Evolutionary conservation across 1,284 basidiomycete genomes (phyloP), one percentile per base, ranked within the genome.

Genomic region (Cerioporus squamosus): DNA sequence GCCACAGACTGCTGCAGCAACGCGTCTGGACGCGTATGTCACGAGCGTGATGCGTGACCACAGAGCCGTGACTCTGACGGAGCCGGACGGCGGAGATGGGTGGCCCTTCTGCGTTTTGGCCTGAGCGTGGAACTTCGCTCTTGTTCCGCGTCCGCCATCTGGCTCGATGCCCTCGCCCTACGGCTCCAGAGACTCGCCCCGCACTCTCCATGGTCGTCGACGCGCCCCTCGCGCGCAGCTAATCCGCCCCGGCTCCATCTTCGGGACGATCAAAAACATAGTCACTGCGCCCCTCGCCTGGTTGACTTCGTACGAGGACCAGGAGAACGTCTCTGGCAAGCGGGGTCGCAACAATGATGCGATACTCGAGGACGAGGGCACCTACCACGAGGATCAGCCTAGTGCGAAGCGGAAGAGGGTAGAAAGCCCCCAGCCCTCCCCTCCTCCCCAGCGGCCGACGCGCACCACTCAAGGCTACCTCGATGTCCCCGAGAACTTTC

Each of bases 201-300:
- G 60, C 31, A 55, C 54, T 26, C 60, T 48, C 29, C 61, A 64
- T 62, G 61, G 52, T 40, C 63, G 60, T 48, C 66, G 62, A 40
- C 59, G 55, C 55, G 51, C 59, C 23, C 53, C 61, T 26, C 57
- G 55, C 47, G 55, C 51, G 54, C 59, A 66, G 54, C 59, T 69
- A 48, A 47, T 54, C 46, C 68, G 71, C 58, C 68, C 70, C 17
- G 55, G 60, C 48, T 72, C 72, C 42, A 45, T 72, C 39, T 54
- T 73, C 48, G 70, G 70, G 46, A 61, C 70, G 17, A 51, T 73
- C 54, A 72, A 71, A 69, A 71, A 64, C 62, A 55, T 73, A 56
- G 61, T 72, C 42, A 62, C 67, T 43, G 56, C 69, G 29, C 68
- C 66, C n/a, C 60, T 70, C 36, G 53, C 67, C 44, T 70, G 70